These are phyloP conservation scores for Kondoa subrosea DNA, from an alignment of 768 basidiomycete species.

Conservation along the genomic window DNA sequence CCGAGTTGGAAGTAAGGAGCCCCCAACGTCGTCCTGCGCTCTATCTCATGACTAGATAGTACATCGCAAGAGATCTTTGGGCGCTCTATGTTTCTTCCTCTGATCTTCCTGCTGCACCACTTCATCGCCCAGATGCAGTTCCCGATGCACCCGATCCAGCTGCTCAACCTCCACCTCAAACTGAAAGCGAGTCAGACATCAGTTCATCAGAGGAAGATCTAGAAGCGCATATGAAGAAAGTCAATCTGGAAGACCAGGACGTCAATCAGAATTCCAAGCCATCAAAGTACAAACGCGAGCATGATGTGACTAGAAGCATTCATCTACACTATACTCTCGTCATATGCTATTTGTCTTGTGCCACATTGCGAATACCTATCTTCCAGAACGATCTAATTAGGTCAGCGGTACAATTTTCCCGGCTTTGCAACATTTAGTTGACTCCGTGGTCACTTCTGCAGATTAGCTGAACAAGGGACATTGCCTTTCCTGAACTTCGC, in stretches of 20 bases:
- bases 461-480: slow-evolving; percentile 5
- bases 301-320: neutral
- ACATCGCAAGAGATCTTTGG: slow-evolving; percentile 18
- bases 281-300: neutral
- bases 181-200: neutral
- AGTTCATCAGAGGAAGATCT: neutral
- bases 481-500: slow-evolving; percentile 11
- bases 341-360: slow-evolving; percentile 19
- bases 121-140: neutral
- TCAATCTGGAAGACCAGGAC: neutral
- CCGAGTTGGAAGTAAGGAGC: slow-evolving; percentile 14
- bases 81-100: slow-evolving; percentile 10
- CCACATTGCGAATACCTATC: slow-evolving; percentile 16
- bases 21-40: neutral
- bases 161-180: neutral
- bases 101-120: neutral
- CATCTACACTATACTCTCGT: slow-evolving; percentile 14
- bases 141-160: neutral
- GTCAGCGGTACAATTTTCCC: too few species aligned
- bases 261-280: neutral
- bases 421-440: neutral
- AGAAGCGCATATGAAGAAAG: neutral
- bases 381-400: slow-evolving; percentile 15
- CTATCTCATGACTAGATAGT: neutral
- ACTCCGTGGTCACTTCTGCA: neutral